Evolutionary conservation across 2,329 filamentous ascomycete species (phyloP).

Genomic region (Coniella lustricola): DNA sequence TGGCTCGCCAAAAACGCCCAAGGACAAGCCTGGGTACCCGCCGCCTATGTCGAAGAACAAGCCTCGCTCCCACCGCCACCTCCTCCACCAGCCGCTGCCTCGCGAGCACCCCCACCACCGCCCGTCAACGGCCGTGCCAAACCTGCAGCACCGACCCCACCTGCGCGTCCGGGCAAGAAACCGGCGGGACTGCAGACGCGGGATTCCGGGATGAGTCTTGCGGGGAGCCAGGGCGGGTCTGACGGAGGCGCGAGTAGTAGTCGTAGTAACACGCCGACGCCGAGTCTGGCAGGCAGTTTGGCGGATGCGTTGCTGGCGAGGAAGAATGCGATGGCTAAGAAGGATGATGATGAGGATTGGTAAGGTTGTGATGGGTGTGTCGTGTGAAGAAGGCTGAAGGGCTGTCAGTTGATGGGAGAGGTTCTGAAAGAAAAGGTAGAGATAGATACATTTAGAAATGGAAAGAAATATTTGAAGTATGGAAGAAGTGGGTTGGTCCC

Average conservation of each 20-base stretch:
- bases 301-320: slow-evolving; percentile 72
- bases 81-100: slow-evolving; percentile 46
- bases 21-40: slow-evolving; percentile 88
- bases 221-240: slow-evolving; percentile 45
- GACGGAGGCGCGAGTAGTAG: slow-evolving; percentile 39
- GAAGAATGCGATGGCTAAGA: slow-evolving; percentile 68
- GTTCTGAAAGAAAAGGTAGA: slow-evolving; percentile 6
- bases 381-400: not conserved
- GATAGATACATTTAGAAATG: not conserved
- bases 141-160: slow-evolving; percentile 68
- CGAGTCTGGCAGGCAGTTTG: slow-evolving; percentile 64
- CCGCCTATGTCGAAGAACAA: slow-evolving; percentile 87
- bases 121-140: slow-evolving; percentile 53
- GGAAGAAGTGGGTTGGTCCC: no score
- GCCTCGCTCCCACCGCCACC: slow-evolving; percentile 42
- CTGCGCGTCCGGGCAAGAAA: slow-evolving; percentile 69
- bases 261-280: slow-evolving; percentile 64
- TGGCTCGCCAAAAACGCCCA: slow-evolving; percentile 74
- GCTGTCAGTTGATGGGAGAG: no score
- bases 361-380: slow-evolving; percentile 25
- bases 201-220: slow-evolving; percentile 62
- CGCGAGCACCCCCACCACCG: slow-evolving; percentile 56
- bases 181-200: slow-evolving; percentile 62
- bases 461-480: not conserved
- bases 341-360: slow-evolving; percentile 67